Evolutionary conservation across 2,329 filamentous ascomycete genomes (phyloP).

Genomic region (Talaromyces sp.): DNA sequence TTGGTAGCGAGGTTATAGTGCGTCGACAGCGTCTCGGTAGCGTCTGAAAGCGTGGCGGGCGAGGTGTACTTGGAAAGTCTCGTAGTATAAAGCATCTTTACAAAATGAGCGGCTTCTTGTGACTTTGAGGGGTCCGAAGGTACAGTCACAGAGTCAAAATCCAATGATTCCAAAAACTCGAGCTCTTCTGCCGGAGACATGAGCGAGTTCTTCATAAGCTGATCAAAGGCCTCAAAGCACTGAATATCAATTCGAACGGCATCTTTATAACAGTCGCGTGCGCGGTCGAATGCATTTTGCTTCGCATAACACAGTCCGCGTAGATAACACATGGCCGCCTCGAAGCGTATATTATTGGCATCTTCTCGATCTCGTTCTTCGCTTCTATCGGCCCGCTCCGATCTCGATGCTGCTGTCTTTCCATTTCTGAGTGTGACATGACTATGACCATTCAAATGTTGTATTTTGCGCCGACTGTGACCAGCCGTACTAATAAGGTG

Average conservation of each 20-base stretch:
- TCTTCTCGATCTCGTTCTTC: constrained; percentile 66
- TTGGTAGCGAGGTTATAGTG: constrained; percentile 87
- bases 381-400: constrained; percentile 53
- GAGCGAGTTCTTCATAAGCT: constrained; percentile 93
- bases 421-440: constrained; percentile 49
- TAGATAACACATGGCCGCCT: constrained; percentile 96
- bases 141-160: constrained; percentile 79
- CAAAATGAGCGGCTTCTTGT: constrained; percentile 89
- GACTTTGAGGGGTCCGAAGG: constrained; percentile 62
- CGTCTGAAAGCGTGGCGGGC: constrained; percentile 73
- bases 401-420: constrained; percentile 44
- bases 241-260: constrained; percentile 95
- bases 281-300: constrained; percentile 93
- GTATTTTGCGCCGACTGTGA: constrained; percentile 65
- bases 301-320: constrained; percentile 92
- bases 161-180: constrained; percentile 78
- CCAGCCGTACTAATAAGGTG: constrained; percentile 69
- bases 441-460: constrained; percentile 57
- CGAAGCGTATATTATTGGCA: constrained; percentile 72
- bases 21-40: constrained; percentile 85
- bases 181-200: constrained; percentile 88
- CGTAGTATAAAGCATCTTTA: constrained; percentile 93
- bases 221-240: constrained; percentile 97
- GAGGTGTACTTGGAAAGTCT: constrained; percentile 93
- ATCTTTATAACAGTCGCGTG: constrained; percentile 98